Conservation (phyloP, 1,139 yeast genomes). For the Geotrichum europaeum region DNA sequence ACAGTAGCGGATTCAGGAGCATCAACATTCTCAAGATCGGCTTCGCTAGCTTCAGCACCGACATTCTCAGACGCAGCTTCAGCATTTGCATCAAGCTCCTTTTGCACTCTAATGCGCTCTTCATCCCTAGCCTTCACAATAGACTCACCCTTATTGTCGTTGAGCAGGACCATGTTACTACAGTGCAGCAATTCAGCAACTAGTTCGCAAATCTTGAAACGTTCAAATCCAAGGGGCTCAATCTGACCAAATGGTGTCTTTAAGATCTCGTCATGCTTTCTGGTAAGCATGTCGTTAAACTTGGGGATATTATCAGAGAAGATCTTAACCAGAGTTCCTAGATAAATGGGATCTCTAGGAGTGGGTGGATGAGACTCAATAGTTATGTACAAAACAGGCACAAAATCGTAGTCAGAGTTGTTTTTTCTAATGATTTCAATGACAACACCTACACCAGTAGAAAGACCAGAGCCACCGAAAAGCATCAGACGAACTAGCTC, state of each 20-base stretch:
- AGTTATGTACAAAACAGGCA: slow-evolving; percentile 82
- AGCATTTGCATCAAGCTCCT: slow-evolving; percentile 26
- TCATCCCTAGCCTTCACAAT: slow-evolving; percentile 72
- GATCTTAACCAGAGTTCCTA: slow-evolving; percentile 77
- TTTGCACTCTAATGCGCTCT: slow-evolving; percentile 48
- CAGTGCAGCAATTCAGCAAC: slow-evolving; percentile 94
- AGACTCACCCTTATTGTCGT: slow-evolving; percentile 76
- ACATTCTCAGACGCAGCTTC: slow-evolving; percentile 23
- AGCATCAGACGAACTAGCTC: slow-evolving; percentile 77
- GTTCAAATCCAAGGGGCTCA: slow-evolving; percentile 91
- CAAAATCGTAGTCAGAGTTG: slow-evolving; percentile 89
- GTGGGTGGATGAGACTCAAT: slow-evolving; percentile 91
- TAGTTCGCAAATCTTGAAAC: slow-evolving; percentile 90
- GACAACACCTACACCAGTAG: slow-evolving; percentile 93
- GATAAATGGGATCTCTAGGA: slow-evolving; percentile 88
- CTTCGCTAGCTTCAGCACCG: slow-evolving; percentile 6
- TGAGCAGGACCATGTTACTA: slow-evolving; percentile 89
- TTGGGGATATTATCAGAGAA: slow-evolving; percentile 71
- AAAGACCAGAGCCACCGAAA: slow-evolving; percentile 83
- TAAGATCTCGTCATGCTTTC: slow-evolving; percentile 36
- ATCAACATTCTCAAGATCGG: slow-evolving; percentile 17
- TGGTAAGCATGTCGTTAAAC: slow-evolving; percentile 53
- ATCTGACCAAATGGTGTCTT: slow-evolving; percentile 68
- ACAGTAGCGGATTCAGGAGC: not conserved
- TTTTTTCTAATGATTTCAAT: slow-evolving; percentile 93